Conservation (phyloP, 225 moss, liverwort and hornwort genomes). For the Bryum argenteum region DNA sequence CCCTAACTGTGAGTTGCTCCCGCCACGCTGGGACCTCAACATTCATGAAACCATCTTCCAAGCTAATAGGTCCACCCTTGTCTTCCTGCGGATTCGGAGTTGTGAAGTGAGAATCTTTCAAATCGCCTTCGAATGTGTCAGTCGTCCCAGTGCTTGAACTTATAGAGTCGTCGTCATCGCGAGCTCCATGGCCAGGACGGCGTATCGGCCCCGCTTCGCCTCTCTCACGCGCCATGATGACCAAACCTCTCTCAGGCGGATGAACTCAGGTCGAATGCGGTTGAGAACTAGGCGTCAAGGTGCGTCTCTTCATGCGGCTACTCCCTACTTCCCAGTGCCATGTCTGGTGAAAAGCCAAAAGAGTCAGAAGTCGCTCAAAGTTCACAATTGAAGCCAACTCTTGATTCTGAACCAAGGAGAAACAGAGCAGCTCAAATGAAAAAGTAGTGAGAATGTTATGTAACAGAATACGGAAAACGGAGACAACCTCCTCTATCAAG, state of each 20-base stretch:
- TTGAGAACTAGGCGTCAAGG: not conserved
- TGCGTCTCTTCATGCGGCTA: slow-evolving; percentile 14
- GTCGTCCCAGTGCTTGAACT: not conserved
- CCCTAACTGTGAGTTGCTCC: slow-evolving; percentile 63
- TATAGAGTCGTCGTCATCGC: slow-evolving; percentile 7
- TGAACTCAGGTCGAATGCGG: not conserved
- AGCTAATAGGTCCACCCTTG: slow-evolving; percentile 8
- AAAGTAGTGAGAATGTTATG: not conserved
- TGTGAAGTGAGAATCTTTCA: slow-evolving; percentile 26
- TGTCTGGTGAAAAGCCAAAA: not conserved
- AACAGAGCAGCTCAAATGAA: not conserved
- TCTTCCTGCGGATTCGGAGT: not conserved
- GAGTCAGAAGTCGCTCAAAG: not conserved
- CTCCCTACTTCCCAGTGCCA: not conserved
- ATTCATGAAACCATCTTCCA: slow-evolving; percentile 35
- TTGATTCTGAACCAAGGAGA: not conserved
- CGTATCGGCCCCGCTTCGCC: slow-evolving; percentile 22
- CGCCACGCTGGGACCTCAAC: slow-evolving; percentile 54
- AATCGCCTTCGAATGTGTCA: slow-evolving; percentile 1
- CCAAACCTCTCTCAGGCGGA: not conserved
- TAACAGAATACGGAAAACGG: not conserved
- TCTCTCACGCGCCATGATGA: slow-evolving; percentile 9
- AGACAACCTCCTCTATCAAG: not conserved
- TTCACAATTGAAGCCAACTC: too few relatives aligned
- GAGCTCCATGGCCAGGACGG: slow-evolving; percentile 27